Evolutionary conservation across 108 stramenopile genomes (phyloP).

Genomic region (Skeletonema tropicum): DNA sequence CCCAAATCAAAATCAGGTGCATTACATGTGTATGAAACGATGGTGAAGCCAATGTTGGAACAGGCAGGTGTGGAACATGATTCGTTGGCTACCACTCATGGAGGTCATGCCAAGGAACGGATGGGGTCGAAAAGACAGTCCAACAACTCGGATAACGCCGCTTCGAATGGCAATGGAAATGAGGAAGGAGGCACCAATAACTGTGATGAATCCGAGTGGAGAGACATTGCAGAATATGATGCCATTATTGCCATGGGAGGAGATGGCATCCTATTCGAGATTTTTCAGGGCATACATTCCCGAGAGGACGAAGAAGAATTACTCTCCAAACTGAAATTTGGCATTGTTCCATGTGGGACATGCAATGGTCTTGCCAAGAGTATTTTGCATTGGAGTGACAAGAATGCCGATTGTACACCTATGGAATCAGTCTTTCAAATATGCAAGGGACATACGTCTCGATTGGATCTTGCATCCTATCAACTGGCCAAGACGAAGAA

Average conservation of each 20-base stretch:
- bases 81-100: slow-evolving; percentile 50
- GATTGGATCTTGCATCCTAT: slow-evolving; percentile 72
- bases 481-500: slow-evolving; percentile 26
- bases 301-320: slow-evolving; percentile 51
- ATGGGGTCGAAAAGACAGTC: slow-evolving; percentile 35
- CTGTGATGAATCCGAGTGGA: slow-evolving; percentile 14
- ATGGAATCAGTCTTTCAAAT: slow-evolving; percentile 77
- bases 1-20: slow-evolving; percentile 49
- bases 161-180: neutral
- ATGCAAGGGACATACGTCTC: slow-evolving; percentile 62
- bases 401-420: slow-evolving; percentile 45
- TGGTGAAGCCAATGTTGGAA: slow-evolving; percentile 74
- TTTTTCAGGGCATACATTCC: slow-evolving; percentile 70
- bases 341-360: slow-evolving; percentile 82
- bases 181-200: slow-evolving; percentile 15
- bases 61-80: slow-evolving; percentile 72
- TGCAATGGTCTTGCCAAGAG: slow-evolving; percentile 85
- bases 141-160: neutral
- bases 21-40: slow-evolving; percentile 41
- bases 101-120: slow-evolving; percentile 73
- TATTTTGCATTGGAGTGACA: slow-evolving; percentile 49
- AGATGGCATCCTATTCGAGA: slow-evolving; percentile 85
- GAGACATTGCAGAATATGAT: slow-evolving; percentile 68
- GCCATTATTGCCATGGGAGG: slow-evolving; percentile 82
- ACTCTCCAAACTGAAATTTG: slow-evolving; percentile 59